Evolutionary conservation across 371 early-diverging fungal species (phyloP), one percentile per base, ranked within the genome.

Genomic region (Phascolomyces articulosus): DNA sequence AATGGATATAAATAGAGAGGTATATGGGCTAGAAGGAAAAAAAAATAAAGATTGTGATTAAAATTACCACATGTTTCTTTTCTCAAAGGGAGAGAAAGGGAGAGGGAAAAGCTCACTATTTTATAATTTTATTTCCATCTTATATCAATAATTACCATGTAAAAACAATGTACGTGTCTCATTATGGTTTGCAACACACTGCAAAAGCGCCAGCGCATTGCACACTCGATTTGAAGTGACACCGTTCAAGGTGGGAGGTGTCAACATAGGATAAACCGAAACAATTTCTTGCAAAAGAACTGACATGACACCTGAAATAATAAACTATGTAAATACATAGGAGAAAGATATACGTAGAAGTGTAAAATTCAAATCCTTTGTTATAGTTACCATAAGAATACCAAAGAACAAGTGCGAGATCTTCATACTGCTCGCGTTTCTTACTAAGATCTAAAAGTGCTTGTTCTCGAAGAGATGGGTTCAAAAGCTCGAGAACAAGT

Each of bases 1-100:
- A 98, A 97, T 29, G 98, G 98, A 69, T 98, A 99, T 53, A 99
- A 85, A 71, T 96, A 97, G 60, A 97, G 87, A 2, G 99, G 98
- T 64, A 99, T 91, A 73, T 98, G 96, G 10, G 98, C 96, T 89
- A 34, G 6, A 34, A 9, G 34, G 1, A 34, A 34, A 34, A 9
- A 1, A 34, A 0, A 11, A 34, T 34, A 34, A 2, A 9, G 34
- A 34, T 34, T n/a, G n/a, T n/a, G n/a, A n/a, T n/a, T n/a, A n/a
- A n/a, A n/a, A n/a, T n/a, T n/a, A n/a, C n/a, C n/a, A n/a, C n/a
- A n/a, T n/a, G n/a, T n/a, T n/a, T n/a, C n/a, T n/a, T n/a, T n/a
- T n/a, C n/a, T n/a, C n/a, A n/a, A n/a, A n/a, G n/a, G n/a, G n/a
- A n/a, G n/a, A n/a, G n/a, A n/a, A n/a, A n/a, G n/a, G n/a, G n/a